Evolutionary conservation across 306 rosid genomes (phyloP), one percentile per base, ranked within the genome.

Genomic region (Lablab purpureus): DNA sequence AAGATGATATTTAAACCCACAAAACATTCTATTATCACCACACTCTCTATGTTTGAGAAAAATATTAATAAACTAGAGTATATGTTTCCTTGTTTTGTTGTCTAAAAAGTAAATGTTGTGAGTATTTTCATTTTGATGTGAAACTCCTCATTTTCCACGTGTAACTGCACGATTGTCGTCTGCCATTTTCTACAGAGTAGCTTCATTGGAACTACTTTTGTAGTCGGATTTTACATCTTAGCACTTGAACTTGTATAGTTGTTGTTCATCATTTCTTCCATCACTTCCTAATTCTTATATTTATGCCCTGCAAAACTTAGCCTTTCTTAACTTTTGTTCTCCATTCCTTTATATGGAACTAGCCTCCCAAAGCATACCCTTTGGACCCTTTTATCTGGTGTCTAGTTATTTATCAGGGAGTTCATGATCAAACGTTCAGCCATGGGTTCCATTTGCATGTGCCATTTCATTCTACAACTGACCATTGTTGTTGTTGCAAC

Each of bases 371-470:
- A 67, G 79, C 47, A 43, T 45, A 43, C 70, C 79, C 70, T 46
- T 46, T 66, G 77, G 56, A 69, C 83, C 69, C 54, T 73, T 28
- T 51, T 66, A 43, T 56, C 73, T 45, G 47, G 22, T 74, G 52
- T 70, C 85, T 47, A 74, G 34, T 78, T 73, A 72, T 78, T 81
- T 80, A 66, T 18, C 72, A 34, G 73, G 81, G 84, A 73, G 47
- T 60, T 40, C 50, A 37, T 76, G 45, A 52, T 66, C 52, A 23
- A 32, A 30, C 56, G 51, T 47, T 75, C 60, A 43, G 36, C 72
- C 55, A 86, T 88, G 96, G 87, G 63, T 37, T 18, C 86, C 56
- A 63, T 77, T 87, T 78, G 77, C 60, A 60, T 83, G 71, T 77
- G 70, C 79, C 88, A 67, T 58, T 63, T 84, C 46, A 9, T 85